These are phyloP conservation scores for Exophiala sideris DNA, from an alignment of 2,329 filamentous ascomycete genomes.

Conservation along the genomic window DNA sequence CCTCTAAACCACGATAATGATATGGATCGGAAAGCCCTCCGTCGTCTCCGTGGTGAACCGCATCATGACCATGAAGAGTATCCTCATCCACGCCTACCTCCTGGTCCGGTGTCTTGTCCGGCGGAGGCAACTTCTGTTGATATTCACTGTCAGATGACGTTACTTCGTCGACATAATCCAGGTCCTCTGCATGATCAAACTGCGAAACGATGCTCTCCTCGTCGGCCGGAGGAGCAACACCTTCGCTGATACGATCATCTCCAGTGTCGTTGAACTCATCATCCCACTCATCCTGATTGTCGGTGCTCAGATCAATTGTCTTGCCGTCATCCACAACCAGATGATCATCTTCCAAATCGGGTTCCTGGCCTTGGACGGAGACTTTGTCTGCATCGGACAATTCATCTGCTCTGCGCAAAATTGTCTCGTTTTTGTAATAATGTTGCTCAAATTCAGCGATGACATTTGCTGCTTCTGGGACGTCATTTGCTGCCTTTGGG, in stretches of 20 bases:
- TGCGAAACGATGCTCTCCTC: background rate
- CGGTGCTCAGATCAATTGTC: background rate
- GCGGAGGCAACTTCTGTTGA: no score
- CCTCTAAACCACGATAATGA: background rate
- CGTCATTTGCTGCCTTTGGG: background rate
- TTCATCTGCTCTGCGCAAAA: background rate
- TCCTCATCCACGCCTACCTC: no score
- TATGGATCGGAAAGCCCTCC: background rate
- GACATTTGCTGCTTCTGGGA: background rate
- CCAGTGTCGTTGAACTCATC: background rate
- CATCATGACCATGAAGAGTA: background rate
- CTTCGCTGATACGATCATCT: background rate
- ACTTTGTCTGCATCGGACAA: background rate
- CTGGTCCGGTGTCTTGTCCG: no score
- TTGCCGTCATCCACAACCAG: background rate
- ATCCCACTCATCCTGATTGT: background rate
- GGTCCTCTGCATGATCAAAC: background rate
- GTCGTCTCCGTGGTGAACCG: background rate
- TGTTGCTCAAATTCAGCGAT: background rate
- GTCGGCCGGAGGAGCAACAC: background rate
- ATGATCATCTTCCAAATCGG: background rate
- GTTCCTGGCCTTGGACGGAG: background rate
- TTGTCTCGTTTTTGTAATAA: background rate
- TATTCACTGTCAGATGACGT: background rate
- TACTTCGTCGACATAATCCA: background rate